Conservation (phyloP, 1,284 basidiomycete genomes). For the Austroboletus novae-zelandiae region DNA sequence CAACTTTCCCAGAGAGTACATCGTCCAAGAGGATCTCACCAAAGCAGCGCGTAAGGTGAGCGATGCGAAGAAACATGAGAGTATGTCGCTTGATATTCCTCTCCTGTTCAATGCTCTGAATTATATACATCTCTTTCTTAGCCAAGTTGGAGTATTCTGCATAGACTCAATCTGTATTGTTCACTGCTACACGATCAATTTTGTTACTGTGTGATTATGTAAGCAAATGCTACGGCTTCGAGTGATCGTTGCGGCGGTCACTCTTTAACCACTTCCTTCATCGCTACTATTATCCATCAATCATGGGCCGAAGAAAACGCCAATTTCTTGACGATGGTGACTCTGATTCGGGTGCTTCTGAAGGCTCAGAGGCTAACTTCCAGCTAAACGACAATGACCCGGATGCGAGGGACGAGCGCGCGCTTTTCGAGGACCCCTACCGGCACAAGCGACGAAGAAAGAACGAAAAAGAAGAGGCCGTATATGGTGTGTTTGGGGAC, state of each 20-base stretch:
- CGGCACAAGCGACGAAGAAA: conserved; percentile 63
- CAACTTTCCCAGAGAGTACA: conserved; percentile 64
- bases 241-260: background rate
- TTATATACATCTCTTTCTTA: conserved; percentile 22
- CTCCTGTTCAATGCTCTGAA: conserved; percentile 3
- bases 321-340: conserved; percentile 74
- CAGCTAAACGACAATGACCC: conserved; percentile 59
- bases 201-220: conserved; percentile 14
- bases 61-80: conserved; percentile 96
- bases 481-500: conserved; percentile 83
- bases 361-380: conserved; percentile 46
- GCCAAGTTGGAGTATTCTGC: conserved; percentile 62
- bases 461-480: conserved; percentile 70
- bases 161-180: conserved; percentile 31
- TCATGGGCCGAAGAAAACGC: conserved; percentile 83
- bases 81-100: conserved; percentile 42
- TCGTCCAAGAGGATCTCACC: conserved; percentile 93
- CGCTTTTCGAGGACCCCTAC: conserved; percentile 79
- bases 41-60: conserved; percentile 98
- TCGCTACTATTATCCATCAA: background rate
- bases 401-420: conserved; percentile 73
- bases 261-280: background rate
- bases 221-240: conserved; percentile 10
- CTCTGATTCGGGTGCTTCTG: conserved; percentile 62
- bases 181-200: conserved; percentile 8